These are phyloP conservation scores for Hydnomerulius pinastri DNA, from an alignment of 768 basidiomycete genomes.

Conservation along the genomic window DNA sequence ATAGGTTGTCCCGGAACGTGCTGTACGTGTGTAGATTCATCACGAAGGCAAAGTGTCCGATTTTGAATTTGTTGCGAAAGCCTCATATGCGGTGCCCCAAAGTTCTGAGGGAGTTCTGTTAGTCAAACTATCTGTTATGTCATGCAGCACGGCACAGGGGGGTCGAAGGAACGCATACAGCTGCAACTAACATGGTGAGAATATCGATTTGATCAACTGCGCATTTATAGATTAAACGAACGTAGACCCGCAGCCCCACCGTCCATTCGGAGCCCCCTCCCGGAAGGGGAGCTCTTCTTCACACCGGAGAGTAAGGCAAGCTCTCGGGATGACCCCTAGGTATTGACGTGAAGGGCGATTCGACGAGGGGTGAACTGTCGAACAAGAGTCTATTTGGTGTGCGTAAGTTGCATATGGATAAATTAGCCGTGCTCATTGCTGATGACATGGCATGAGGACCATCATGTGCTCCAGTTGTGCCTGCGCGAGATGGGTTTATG, in stretches of 20 bases:
- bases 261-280: not conserved
- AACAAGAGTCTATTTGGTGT: not conserved
- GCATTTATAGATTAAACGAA: not conserved
- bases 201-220: not conserved
- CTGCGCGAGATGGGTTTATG: no score
- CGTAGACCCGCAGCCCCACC: not conserved
- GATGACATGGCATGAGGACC: not conserved
- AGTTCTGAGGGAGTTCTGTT: not conserved
- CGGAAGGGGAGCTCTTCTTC: not conserved
- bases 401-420: not conserved
- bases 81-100: not conserved
- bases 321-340: not conserved
- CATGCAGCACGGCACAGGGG: no score
- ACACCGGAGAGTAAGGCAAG: not conserved
- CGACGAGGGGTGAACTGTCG: not conserved
- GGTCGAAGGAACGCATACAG: no score
- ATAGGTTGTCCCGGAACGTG: not conserved
- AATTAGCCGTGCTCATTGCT: not conserved
- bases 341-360: not conserved
- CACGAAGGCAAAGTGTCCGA: not conserved
- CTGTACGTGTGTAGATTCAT: not conserved
- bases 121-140: no score
- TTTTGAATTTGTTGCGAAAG: no score
- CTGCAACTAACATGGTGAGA: no score
- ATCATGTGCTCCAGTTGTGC: not conserved